A percentile compares a stretch with the other conserved stretches of the same genome.
Evolutionary conservation across 208 protist species (phyloP).

Genomic region (Trichomonas vaginalis): DNA sequence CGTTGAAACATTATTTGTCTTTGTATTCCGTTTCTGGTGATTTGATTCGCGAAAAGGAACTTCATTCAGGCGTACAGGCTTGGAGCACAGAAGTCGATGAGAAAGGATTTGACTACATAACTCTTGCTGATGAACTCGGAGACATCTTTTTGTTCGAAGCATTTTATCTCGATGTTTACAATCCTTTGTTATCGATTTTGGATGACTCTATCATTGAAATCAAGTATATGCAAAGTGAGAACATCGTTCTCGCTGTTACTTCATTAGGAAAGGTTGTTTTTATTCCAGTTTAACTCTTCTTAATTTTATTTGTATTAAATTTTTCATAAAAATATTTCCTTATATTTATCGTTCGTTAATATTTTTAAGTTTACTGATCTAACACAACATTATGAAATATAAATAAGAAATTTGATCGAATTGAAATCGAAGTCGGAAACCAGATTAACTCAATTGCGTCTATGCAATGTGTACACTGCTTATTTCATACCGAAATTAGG

Average conservation of each 20-base stretch:
- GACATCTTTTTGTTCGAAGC: not conserved
- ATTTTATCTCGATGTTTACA: not conserved
- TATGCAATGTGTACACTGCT: no score
- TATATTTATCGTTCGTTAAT: no score
- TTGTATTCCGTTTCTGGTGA: not conserved
- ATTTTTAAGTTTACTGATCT: no score
- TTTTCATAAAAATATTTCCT: no score
- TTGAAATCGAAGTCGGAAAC: no score
- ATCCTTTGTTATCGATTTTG: not conserved
- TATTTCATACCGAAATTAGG: no score
- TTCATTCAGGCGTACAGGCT: not conserved
- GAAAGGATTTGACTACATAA: not conserved
- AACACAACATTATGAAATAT: no score
- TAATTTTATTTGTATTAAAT: no score
- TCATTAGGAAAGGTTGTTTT: not conserved
- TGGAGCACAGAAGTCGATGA: not conserved
- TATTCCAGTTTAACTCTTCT: no score
- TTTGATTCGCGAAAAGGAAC: not conserved
- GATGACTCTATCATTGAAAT: not conserved
- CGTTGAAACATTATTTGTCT: not conserved
- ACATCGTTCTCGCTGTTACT: not conserved
- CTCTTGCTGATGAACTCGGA: not conserved
- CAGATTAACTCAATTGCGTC: no score
- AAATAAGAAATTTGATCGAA: no score
- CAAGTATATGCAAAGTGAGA: not conserved